A percentile compares a stretch with the other conserved stretches of the same genome.
Evolutionary conservation across 805 yeast species (phyloP).

Genomic region (Candida piceae): DNA sequence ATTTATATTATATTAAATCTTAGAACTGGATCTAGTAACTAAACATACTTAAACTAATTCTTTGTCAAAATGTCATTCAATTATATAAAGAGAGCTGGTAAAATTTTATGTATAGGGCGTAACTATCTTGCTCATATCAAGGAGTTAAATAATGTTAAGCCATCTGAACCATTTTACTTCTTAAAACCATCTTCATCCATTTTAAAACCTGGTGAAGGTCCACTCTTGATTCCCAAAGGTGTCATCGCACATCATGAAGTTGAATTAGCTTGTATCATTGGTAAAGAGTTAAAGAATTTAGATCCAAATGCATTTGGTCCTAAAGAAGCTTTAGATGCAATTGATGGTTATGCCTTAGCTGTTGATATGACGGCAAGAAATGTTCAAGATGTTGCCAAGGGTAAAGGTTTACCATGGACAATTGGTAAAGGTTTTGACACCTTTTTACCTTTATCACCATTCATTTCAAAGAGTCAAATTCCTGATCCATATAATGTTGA

Average conservation of each 20-base stretch:
- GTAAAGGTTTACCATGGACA: conserved; percentile 94
- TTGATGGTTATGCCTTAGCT: conserved; percentile 84
- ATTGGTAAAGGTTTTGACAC: conserved; percentile 97
- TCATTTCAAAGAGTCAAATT: conserved; percentile 61
- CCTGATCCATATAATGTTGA: conserved; percentile 70
- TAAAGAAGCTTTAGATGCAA: conserved; percentile 67
- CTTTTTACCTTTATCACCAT: conserved; percentile 78
- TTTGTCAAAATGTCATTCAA: conserved; percentile 35
- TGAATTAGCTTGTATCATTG: conserved; percentile 78
- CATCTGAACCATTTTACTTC: conserved; percentile 87
- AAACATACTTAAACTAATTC: too few species aligned
- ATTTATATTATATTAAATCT: too few species aligned
- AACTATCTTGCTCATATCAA: conserved; percentile 95
- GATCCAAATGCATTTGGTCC: conserved; percentile 51
- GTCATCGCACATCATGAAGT: conserved; percentile 85
- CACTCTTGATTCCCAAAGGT: conserved; percentile 79
- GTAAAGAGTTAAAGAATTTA: conserved; percentile 56
- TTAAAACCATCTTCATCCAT: conserved; percentile 83
- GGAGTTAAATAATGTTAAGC: conserved; percentile 78
- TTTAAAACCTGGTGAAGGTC: conserved; percentile 62
- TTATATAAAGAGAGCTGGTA: conserved; percentile 60
- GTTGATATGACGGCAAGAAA: conserved; percentile 94
- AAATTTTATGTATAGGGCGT: conserved; percentile 92
- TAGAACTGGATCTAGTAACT: too few species aligned
- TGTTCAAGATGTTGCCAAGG: conserved; percentile 91